These are phyloP conservation scores for Malus hybrid DNA, from an alignment of 331 rosid genomes.

Conservation along the genomic window DNA sequence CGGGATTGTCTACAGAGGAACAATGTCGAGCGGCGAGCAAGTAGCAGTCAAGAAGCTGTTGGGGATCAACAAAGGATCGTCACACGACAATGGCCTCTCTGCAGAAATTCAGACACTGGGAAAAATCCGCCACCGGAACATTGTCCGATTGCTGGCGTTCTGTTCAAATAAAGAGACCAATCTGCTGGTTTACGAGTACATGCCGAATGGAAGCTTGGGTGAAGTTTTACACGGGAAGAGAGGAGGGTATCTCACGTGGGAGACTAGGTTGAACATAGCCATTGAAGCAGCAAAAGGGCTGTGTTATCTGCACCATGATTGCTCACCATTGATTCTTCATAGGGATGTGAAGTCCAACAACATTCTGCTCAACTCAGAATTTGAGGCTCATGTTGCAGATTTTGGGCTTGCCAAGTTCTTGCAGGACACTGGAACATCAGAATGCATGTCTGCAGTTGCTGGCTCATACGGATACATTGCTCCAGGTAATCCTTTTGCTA, in stretches of 20 bases:
- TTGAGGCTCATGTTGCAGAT: conserved; percentile 89
- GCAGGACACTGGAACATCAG: conserved; percentile 66
- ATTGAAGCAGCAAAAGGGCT: conserved; percentile 82
- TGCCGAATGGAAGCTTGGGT: conserved; percentile 78
- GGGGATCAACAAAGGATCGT: conserved; percentile 65
- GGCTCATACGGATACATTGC: conserved; percentile 91
- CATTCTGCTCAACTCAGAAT: conserved; percentile 55
- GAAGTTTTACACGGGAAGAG: conserved; percentile 72
- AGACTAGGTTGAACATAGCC: conserved; percentile 64
- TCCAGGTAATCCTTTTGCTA: conserved; percentile 45
- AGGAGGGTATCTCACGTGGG: conserved; percentile 67
- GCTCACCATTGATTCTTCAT: conserved; percentile 75
- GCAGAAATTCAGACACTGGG: conserved; percentile 77
- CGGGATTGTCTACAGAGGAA: conserved; percentile 67
- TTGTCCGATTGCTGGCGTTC: conserved; percentile 65
- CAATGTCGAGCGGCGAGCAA: conserved; percentile 61
- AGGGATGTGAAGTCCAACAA: conserved; percentile 87
- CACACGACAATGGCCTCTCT: conserved; percentile 65
- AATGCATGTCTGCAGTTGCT: conserved; percentile 91
- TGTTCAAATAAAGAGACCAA: conserved; percentile 69
- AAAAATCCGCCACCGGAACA: conserved; percentile 72
- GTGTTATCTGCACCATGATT: conserved; percentile 86
- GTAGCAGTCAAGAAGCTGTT: conserved; percentile 73
- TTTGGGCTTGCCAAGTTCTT: conserved; percentile 87
- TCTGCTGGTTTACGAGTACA: conserved; percentile 71